Evolutionary conservation across 805 yeast genomes (phyloP), one percentile per base, ranked within the genome.

Genomic region (Candida khao-thaluensis): DNA sequence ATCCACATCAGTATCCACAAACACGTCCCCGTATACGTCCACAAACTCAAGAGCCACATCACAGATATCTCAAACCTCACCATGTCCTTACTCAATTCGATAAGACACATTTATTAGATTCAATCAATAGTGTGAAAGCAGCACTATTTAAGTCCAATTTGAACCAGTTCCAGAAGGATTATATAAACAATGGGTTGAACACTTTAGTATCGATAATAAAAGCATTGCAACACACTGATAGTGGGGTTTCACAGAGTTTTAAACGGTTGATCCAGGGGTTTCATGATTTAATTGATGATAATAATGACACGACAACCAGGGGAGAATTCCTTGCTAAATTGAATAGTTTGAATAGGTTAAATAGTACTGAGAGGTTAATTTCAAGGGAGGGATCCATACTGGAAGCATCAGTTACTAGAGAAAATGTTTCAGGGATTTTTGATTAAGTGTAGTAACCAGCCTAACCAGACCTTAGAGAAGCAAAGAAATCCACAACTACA

Each of bases 131-230:
- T 14, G 35, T 31, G 5, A 18, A 37, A n/a, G 3, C 9, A 15
- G 23, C 32, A 2, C 16, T 34, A 11, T 32, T 20, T 22, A 15
- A 23, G 30, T 7, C 18, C n/a, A 16, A 26, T n/a, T 30, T 36
- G 12, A 11, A 18, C 5, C 42, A 34, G 22, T 41, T 30, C 24
- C 50, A 47, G 28, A 41, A 40, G 21, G 46, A 43, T 17, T 39
- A 37, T 28, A 15, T 47, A 11, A 31, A 29, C 12, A 26, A 29
- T 7, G 28, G 41, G 24, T 23, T 47, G 6, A 32, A 34, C 4
- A 30, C 43, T 9, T 27, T 47, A n/a, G 23, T 11, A 11, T 22
- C 41, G 8, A 20, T 47, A 14, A 37, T 43, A 3, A 29, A 35
- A 15, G 16, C n/a, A 2, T 23, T 39, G 17, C 36, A 37, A 15